Base-by-base conservation (phyloP, 805 yeast species). In the Komagataella populi region DNA sequence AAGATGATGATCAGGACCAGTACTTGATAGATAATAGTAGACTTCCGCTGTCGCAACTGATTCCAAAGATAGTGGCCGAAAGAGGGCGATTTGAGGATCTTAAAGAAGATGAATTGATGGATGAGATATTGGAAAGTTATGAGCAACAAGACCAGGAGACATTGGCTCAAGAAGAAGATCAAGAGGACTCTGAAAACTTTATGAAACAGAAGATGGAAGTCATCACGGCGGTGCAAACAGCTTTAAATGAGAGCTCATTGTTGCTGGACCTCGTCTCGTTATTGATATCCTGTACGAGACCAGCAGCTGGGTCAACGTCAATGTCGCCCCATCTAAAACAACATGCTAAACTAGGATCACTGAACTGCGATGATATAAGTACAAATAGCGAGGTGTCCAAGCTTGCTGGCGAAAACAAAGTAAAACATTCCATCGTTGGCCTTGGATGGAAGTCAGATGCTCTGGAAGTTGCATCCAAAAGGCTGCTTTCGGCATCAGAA, bases 371-470 rank as follows among this genome's bases (percentile, higher is more conserved):
- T 53, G 59, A 68, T 49, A 61, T 77, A 1, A 54, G 57, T 36
- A 58, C 63, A 1, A 50, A 48, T 1, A 56, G 58, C n/a, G 59
- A 57, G 2, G 61, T 58, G 17, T 54, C 55, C 3, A 57, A 49
- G 16, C 39, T 16, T 6, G 17, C 45, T 57, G 60, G n/a, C 54
- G 47, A 57, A 49, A 56, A 67, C 24, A 66, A 66, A 44, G 58
- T 70, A 0, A 60, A 60, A 46, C 30, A 45, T 23, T 14, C 24
- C 3, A 22, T 2, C 14, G 71, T 80, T 14, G 82, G 83, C 4
- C 71, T 77, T 53, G 96, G 96, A 12, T 91, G 97, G 97, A 91
- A 91, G 60, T 65, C 84, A 36, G 78, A 83, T 59, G 78, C 91
- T 49, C 63, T 89, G 48, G 71, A 70, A 39, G 76, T 76, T 46